These are phyloP conservation scores for Tubosaeta sp. DNA, from an alignment of 768 basidiomycete species.

Conservation along the genomic window DNA sequence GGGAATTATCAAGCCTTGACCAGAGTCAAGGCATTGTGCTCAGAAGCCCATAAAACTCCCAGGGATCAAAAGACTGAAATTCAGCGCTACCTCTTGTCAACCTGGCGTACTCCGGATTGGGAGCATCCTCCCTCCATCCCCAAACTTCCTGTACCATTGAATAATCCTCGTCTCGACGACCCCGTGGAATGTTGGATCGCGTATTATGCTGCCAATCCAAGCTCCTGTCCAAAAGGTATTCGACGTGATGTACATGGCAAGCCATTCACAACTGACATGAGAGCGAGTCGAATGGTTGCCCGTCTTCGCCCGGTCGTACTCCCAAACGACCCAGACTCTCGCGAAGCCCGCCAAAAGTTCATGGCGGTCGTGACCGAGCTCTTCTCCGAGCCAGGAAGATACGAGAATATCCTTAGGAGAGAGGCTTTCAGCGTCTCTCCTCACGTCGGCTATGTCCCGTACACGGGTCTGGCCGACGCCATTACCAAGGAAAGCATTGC, in stretches of 20 bases:
- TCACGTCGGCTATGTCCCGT: slow-evolving; percentile 29
- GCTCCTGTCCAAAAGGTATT: slow-evolving; percentile 47
- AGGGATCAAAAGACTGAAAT: slow-evolving; percentile 42
- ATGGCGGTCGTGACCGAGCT: slow-evolving; percentile 37
- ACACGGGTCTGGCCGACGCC: slow-evolving; percentile 24
- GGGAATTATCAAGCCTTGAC: slow-evolving; percentile 38
- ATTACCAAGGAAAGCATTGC: slow-evolving; percentile 34
- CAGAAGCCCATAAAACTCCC: slow-evolving; percentile 41
- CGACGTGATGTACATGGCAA: slow-evolving; percentile 35
- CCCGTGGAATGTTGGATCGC: slow-evolving; percentile 44
- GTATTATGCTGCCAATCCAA: slow-evolving; percentile 40
- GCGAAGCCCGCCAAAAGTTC: slow-evolving; percentile 36
- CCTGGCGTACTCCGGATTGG: slow-evolving; percentile 43
- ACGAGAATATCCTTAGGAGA: slow-evolving; percentile 35
- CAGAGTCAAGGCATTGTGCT: slow-evolving; percentile 42
- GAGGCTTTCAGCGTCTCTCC: slow-evolving; percentile 34
- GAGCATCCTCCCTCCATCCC: slow-evolving; percentile 21
- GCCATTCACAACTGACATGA: slow-evolving; percentile 40
- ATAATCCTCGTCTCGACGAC: slow-evolving; percentile 45
- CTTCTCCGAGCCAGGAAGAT: slow-evolving; percentile 39
- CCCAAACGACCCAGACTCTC: slow-evolving; percentile 30
- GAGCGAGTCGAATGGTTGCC: slow-evolving; percentile 45
- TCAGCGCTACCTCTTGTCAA: slow-evolving; percentile 39
- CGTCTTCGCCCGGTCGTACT: slow-evolving; percentile 41
- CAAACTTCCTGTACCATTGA: slow-evolving; percentile 23